Evolutionary conservation across 257 asterid genomes (phyloP).

Genomic region (Solanum sejunctum): DNA sequence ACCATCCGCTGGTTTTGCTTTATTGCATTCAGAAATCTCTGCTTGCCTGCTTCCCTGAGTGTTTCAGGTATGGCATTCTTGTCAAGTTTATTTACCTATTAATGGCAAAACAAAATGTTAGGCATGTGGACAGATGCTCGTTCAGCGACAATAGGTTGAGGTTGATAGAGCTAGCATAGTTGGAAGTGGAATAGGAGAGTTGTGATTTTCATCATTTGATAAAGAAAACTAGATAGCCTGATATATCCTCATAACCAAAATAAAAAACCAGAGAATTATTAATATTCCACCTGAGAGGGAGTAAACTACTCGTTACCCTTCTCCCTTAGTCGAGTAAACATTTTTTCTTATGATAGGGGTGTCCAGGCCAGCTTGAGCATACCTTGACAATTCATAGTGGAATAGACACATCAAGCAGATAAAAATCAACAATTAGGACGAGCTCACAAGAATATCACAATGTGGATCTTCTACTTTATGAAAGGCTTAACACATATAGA

Average conservation of each 20-base stretch:
- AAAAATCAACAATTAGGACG: not conserved
- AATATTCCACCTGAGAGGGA: not conserved
- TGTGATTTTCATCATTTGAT: not conserved
- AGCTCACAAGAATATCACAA: not conserved
- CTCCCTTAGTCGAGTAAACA: not conserved
- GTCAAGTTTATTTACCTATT: conserved; percentile 44
- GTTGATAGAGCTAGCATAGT: not conserved
- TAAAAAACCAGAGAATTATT: not conserved
- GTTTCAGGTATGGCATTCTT: conserved; percentile 56
- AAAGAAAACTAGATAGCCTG: not conserved
- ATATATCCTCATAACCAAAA: not conserved
- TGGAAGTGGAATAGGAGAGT: not conserved
- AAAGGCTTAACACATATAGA: not conserved
- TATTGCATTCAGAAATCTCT: conserved; percentile 47
- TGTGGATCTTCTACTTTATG: not conserved
- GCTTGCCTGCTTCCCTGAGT: conserved; percentile 62
- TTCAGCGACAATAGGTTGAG: not conserved
- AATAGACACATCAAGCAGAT: not conserved
- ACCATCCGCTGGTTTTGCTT: conserved; percentile 46
- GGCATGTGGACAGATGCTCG: not conserved
- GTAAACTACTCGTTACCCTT: not conserved
- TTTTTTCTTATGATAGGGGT: not conserved
- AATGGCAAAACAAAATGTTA: not conserved
- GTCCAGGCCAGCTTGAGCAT: not conserved
- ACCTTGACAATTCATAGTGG: not conserved